A percentile compares a stretch with the other conserved stretches of the same genome.
Conservation (phyloP, 108 stramenopile species). For the Parietichytrium sp. region DNA sequence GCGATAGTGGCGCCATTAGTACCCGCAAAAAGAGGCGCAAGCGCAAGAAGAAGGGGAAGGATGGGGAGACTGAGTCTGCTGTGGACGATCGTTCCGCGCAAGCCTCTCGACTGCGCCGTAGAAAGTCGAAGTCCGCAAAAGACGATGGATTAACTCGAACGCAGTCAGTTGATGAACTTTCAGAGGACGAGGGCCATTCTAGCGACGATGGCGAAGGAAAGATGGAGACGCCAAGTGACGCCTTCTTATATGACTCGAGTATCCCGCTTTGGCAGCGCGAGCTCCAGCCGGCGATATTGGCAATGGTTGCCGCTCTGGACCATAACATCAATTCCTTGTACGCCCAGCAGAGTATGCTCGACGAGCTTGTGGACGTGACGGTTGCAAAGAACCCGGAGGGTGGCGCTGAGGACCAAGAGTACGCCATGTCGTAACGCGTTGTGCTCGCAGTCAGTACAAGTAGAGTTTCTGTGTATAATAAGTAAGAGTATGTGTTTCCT, state of each 20-base stretch:
- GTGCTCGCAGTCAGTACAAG: no score
- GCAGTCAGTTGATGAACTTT: no score
- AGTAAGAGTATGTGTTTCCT: no score
- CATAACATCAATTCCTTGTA: constrained; percentile 9
- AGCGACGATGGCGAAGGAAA: background rate
- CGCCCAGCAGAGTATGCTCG: constrained; percentile 1
- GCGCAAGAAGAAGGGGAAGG: background rate
- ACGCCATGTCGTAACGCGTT: no score
- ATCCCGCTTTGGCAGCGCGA: constrained; percentile 18
- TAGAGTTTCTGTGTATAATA: no score
- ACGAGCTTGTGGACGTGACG: background rate
- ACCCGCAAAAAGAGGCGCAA: background rate
- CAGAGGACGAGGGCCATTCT: background rate
- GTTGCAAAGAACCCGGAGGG: background rate
- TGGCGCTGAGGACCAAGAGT: no score
- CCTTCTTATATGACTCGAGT: background rate
- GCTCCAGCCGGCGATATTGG: constrained; percentile 7
- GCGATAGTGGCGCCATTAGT: background rate
- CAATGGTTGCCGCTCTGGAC: background rate
- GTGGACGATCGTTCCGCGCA: no score
- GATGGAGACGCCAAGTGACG: background rate
- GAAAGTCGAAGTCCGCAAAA: background rate
- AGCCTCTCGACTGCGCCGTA: no score
- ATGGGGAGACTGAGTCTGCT: no score
- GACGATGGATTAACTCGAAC: no score